Evolutionary conservation across 2,329 filamentous ascomycete genomes (phyloP).

Genomic region (Aspergillus bombycis): DNA sequence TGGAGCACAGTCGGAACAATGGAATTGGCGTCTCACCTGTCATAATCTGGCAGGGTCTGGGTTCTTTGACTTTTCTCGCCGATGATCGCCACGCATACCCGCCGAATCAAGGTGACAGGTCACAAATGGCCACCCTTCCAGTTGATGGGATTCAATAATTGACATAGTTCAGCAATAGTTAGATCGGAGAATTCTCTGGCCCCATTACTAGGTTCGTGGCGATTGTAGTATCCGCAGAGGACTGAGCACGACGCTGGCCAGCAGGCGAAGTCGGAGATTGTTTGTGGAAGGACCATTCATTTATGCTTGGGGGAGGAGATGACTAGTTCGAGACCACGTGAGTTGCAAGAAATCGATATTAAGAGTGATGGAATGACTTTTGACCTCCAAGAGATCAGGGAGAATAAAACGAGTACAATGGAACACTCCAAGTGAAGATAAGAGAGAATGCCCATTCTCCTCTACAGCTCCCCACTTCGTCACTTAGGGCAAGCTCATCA

Average conservation of each 20-base stretch:
- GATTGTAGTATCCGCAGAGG: not conserved
- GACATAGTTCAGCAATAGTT: conserved; percentile 10
- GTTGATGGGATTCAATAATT: conserved; percentile 9
- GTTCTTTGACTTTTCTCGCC: conserved; percentile 9
- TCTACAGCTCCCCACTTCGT: too few species aligned
- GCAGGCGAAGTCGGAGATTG: not conserved
- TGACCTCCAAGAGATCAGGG: too few species aligned
- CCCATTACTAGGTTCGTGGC: not conserved
- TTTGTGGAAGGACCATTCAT: too few species aligned
- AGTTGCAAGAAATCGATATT: not conserved
- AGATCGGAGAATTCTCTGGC: not conserved
- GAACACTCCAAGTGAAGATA: too few species aligned
- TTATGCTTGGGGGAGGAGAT: too few species aligned
- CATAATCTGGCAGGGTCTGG: conserved; percentile 10
- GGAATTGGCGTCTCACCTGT: conserved; percentile 19
- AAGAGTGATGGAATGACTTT: too few species aligned
- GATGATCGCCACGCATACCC: conserved; percentile 12
- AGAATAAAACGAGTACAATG: too few species aligned
- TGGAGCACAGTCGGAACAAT: not conserved
- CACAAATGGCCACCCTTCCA: conserved; percentile 6
- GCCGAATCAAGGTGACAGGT: conserved; percentile 7
- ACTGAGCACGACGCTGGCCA: not conserved
- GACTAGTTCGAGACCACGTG: not conserved
- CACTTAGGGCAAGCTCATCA: too few species aligned
- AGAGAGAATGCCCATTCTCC: too few species aligned